These are phyloP conservation scores for Aspergillus coremiiformis DNA, from an alignment of 495 filamentous ascomycete species.

Conservation along the genomic window DNA sequence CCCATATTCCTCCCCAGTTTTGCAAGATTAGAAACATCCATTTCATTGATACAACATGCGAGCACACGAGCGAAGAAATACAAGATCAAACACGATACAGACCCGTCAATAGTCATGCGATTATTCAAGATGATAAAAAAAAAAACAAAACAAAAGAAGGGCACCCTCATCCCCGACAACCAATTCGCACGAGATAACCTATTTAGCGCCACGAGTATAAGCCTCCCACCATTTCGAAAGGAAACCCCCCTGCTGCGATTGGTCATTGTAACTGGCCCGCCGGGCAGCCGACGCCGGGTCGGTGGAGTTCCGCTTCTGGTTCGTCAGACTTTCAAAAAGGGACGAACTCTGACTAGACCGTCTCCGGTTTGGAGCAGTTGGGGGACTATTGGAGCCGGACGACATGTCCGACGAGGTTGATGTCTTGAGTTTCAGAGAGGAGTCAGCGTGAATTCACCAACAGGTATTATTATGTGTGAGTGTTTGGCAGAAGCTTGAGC, in stretches of 20 bases:
- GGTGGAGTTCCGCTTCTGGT: constrained; percentile 43
- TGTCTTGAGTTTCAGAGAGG: constrained; percentile 2
- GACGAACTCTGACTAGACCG: constrained; percentile 28
- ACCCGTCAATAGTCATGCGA: neutral
- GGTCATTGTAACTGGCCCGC: constrained; percentile 44
- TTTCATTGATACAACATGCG: neutral
- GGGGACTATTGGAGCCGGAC: constrained; percentile 7
- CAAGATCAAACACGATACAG: neutral
- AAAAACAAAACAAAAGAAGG: too few species aligned
- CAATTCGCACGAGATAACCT: too few species aligned
- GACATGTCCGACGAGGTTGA: constrained; percentile 13
- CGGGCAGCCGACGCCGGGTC: constrained; percentile 34
- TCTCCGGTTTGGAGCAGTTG: constrained; percentile 20
- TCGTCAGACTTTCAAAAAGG: constrained; percentile 43
- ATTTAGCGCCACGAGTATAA: constrained; percentile 32
- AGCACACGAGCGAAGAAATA: neutral
- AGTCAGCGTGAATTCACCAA: neutral
- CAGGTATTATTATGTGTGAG: neutral
- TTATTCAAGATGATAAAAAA: neutral
- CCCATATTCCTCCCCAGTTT: too few species aligned
- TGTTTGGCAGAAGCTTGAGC: neutral
- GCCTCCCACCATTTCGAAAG: constrained; percentile 50
- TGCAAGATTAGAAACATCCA: too few species aligned
- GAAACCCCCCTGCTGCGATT: constrained; percentile 34
- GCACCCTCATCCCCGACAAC: too few species aligned